A percentile compares a stretch with the other conserved stretches of the same genome.
Evolutionary conservation across 768 basidiomycete genomes (phyloP).

Genomic region (Holtermanniella nyarrowii): DNA sequence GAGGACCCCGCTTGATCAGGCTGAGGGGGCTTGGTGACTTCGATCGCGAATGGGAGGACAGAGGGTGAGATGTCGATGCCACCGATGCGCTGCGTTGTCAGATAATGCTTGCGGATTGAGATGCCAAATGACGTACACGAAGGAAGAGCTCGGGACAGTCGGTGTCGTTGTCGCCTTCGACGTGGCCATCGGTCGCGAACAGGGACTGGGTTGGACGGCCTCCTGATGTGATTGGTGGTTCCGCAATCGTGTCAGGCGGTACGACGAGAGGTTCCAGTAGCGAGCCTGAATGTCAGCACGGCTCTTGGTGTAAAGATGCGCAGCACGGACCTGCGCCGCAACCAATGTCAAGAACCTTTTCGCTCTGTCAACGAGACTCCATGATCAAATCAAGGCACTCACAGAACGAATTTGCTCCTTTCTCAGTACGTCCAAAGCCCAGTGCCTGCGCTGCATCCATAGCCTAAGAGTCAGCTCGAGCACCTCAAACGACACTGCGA

Average conservation of each 20-base stretch:
- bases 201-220: constrained; percentile 4
- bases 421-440: constrained; percentile 36
- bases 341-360: constrained; percentile 39
- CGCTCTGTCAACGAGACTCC: not conserved
- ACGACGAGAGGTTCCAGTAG: constrained; percentile 33
- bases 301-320: too few species aligned
- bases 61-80: constrained; percentile 35
- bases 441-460: constrained; percentile 35
- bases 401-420: constrained; percentile 32
- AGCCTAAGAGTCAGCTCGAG: constrained; percentile 9
- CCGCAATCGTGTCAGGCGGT: constrained; percentile 29
- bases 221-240: constrained; percentile 21
- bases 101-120: too few species aligned
- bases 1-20: constrained; percentile 5
- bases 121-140: constrained; percentile 27
- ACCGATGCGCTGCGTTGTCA: constrained; percentile 26
- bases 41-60: constrained; percentile 26
- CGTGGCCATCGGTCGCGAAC: constrained; percentile 13
- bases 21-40: constrained; percentile 21
- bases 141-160: constrained; percentile 26
- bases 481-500: not conserved
- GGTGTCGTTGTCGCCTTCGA: constrained; percentile 10
- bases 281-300: constrained; percentile 16
- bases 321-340: constrained; percentile 23
- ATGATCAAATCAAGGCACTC: constrained; percentile 5